Conservation (phyloP, 2,329 filamentous ascomycete species). For the Coleophoma crateriformis region DNA sequence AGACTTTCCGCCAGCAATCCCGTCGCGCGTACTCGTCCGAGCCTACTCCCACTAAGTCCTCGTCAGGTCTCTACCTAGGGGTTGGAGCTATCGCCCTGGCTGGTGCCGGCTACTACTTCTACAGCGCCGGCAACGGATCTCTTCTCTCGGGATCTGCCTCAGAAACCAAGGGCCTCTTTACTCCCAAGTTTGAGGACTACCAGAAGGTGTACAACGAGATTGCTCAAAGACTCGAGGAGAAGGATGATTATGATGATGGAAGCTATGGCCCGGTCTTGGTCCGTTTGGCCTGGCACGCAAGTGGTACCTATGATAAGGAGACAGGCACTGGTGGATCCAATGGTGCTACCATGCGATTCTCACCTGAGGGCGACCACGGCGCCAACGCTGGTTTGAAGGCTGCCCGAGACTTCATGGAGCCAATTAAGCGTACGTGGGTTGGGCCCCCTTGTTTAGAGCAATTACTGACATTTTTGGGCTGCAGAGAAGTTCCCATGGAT, state of each 20-base stretch:
- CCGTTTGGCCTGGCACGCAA: constrained; percentile 89
- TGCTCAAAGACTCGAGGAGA: constrained; percentile 73
- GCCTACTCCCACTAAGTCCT: constrained; percentile 49
- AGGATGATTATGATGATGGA: constrained; percentile 94
- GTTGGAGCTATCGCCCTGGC: constrained; percentile 54
- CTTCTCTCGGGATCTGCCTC: constrained; percentile 28
- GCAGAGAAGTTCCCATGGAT: constrained; percentile 87
- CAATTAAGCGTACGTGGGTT: constrained; percentile 65
- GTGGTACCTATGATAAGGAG: constrained; percentile 84
- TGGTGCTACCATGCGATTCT: constrained; percentile 94
- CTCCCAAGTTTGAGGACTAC: constrained; percentile 80
- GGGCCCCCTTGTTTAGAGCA: background rate
- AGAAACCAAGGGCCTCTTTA: constrained; percentile 50
- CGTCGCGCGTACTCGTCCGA: constrained; percentile 78
- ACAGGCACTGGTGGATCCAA: constrained; percentile 91
- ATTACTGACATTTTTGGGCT: constrained; percentile 11
- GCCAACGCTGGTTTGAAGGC: constrained; percentile 86
- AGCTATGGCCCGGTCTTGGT: constrained; percentile 91
- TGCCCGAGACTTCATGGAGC: constrained; percentile 89
- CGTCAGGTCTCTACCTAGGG: constrained; percentile 47
- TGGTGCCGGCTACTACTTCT: constrained; percentile 61
- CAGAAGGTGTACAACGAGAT: constrained; percentile 92
- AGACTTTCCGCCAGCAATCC: constrained; percentile 67
- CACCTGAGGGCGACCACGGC: constrained; percentile 82
- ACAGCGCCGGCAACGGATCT: constrained; percentile 46